Conservation (phyloP, 73 alveolate genomes). For the Loxodes magnus region DNA sequence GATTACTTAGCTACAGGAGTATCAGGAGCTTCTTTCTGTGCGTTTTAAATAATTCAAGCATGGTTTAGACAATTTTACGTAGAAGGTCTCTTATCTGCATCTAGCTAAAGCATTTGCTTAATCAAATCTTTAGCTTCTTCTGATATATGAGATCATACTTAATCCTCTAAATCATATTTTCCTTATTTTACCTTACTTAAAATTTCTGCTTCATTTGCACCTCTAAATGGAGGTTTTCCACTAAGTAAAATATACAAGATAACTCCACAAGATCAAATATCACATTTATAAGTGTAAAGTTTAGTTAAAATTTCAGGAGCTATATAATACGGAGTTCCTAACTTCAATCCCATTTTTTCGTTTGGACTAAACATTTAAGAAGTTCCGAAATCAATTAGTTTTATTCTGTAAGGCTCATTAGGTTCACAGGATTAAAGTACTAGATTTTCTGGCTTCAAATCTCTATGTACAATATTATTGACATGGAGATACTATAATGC, state of each 20-base stretch:
- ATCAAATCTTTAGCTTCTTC: slow-evolving; percentile 38
- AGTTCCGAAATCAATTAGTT: slow-evolving; percentile 82
- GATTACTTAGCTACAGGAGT: not conserved
- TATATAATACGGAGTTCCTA: slow-evolving; percentile 73
- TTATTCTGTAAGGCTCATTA: slow-evolving; percentile 15
- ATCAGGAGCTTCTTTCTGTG: not conserved
- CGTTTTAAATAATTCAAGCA: slow-evolving; percentile 14
- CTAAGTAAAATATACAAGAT: slow-evolving; percentile 64
- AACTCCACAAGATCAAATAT: slow-evolving; percentile 81
- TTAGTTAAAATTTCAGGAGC: slow-evolving; percentile 62
- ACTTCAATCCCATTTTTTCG: slow-evolving; percentile 40
- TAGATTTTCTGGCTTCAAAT: slow-evolving; percentile 54
- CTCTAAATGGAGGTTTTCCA: slow-evolving; percentile 87
- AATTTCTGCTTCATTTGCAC: slow-evolving; percentile 56
- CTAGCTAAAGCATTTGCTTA: slow-evolving; percentile 15
- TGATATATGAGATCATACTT: slow-evolving; percentile 22
- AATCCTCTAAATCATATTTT: slow-evolving; percentile 17
- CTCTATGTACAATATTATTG: slow-evolving; percentile 36
- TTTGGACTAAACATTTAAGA: slow-evolving; percentile 31
- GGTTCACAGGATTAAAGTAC: slow-evolving; percentile 29
- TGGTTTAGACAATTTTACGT: slow-evolving; percentile 25
- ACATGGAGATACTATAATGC: slow-evolving; percentile 44
- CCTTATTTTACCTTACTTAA: slow-evolving; percentile 29
- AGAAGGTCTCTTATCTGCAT: slow-evolving; percentile 28
- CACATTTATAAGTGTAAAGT: slow-evolving; percentile 55